Evolutionary conservation across 2,329 filamentous ascomycete species (phyloP), one percentile per base, ranked within the genome.

Genomic region (Colletotrichum lini): DNA sequence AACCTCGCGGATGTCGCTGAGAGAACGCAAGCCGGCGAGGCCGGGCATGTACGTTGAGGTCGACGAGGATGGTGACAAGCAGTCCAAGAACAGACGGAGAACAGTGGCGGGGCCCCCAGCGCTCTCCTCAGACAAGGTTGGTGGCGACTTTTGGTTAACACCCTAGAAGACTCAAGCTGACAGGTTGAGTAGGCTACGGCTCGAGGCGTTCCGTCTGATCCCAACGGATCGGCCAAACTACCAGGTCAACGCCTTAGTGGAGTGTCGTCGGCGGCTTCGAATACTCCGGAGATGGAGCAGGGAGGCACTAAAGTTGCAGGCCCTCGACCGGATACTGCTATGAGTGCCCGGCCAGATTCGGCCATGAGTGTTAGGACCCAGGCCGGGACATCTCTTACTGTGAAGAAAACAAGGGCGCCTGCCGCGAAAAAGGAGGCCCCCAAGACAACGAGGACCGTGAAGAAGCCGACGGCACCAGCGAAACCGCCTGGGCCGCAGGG

Each of bases 1-100:
- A 7, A 88, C 86, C n/a, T 82, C 82, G 5, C 87, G 92, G 69
- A 93, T 92, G 88, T 91, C 94, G 73, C 84, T 96, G 64, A 89
- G 95, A 42, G 91, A 92, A 67, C 89, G 94, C 72, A 94, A 92
- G 78, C 83, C 84, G 15, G 80, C 85, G 9, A 91, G 86, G 64
- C 82, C 88, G 4, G 82, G 85, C n/a, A 84, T 87, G 12, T 83
- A 85, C n/a, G 85, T 86, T 2, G 86, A 88, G 15, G 87, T 87
- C 60, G 85, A 86, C 47, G 83, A 86, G 23, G 76, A 81, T 6
- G 82, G 83, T 40, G 82, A 80, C 63, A 79, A 73, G 76, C 79
- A 67, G 10, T 54, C 74, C 10, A 84, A 83, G 74, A 84, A 83
- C 73, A 87, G 92, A 42, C 84, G 92, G 65, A 92, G 85, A 73